Evolutionary conservation across 2,329 filamentous ascomycete genomes (phyloP).

Genomic region (Aplosporella prunicola): DNA sequence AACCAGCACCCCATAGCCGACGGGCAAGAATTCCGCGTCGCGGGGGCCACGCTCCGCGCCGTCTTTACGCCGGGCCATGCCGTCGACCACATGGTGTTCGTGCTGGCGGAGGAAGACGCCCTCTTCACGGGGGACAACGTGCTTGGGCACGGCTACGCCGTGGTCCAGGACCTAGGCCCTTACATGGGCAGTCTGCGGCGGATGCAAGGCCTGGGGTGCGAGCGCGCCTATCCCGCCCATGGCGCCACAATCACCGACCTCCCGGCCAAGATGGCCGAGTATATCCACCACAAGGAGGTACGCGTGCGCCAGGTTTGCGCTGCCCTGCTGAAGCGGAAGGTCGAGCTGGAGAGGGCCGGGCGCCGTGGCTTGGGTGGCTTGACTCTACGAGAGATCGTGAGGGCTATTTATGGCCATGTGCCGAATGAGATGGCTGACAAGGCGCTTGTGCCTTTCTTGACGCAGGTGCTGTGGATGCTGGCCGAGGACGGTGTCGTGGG

Average conservation of each 20-base stretch:
- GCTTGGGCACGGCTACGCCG: conserved; percentile 31
- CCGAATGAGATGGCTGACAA: no score
- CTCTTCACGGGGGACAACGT: conserved; percentile 33
- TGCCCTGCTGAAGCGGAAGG: no score
- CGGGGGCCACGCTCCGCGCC: conserved; percentile 33
- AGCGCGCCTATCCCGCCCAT: conserved; percentile 38
- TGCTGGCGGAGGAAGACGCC: conserved; percentile 27
- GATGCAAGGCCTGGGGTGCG: conserved; percentile 29
- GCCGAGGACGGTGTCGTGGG: no score
- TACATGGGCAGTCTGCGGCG: conserved; percentile 29
- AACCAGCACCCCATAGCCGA: conserved; percentile 28
- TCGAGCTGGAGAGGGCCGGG: no score
- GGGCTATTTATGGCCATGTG: no score
- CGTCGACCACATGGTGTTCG: conserved; percentile 27
- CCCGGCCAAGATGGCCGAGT: conserved; percentile 28
- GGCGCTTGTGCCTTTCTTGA: no score
- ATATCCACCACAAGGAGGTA: no score
- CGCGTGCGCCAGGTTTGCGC: no score
- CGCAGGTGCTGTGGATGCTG: no score
- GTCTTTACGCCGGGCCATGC: conserved; percentile 26
- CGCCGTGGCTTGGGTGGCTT: no score
- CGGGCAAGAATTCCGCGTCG: conserved; percentile 28
- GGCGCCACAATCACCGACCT: conserved; percentile 32
- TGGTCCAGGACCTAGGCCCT: conserved; percentile 29
- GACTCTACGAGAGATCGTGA: no score